Conservation (phyloP, 768 basidiomycete species). For the Boletus edulis region DNA sequence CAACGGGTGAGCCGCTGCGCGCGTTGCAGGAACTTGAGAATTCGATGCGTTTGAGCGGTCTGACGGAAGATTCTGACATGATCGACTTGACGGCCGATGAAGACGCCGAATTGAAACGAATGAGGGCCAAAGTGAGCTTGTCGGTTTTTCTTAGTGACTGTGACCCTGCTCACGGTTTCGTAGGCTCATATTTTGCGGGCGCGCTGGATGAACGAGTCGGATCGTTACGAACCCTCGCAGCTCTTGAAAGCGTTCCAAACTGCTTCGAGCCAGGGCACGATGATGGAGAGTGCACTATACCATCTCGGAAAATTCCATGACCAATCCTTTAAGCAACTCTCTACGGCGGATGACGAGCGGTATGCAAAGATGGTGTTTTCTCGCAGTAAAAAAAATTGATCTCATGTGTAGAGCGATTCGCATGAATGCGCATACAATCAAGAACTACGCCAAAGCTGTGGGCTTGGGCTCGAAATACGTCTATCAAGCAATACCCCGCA, state of each 20-base stretch:
- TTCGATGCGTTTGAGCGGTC: constrained; percentile 53
- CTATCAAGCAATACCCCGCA: constrained; percentile 91
- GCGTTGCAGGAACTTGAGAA: constrained; percentile 87
- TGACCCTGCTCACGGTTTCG: not conserved
- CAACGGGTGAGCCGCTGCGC: constrained; percentile 74
- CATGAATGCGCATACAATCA: constrained; percentile 66
- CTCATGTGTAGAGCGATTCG: constrained; percentile 46
- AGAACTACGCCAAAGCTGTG: constrained; percentile 68
- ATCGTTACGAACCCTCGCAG: constrained; percentile 65
- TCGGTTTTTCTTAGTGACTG: not conserved
- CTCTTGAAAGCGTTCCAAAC: constrained; percentile 59
- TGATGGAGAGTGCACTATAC: constrained; percentile 83
- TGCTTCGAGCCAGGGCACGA: constrained; percentile 48
- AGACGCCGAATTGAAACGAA: constrained; percentile 44
- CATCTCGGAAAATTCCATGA: constrained; percentile 90
- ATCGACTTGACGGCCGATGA: constrained; percentile 57
- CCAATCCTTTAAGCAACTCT: constrained; percentile 60
- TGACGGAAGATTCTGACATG: constrained; percentile 44
- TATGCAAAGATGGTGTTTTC: constrained; percentile 17
- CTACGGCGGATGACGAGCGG: constrained; percentile 53
- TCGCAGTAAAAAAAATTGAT: not conserved
- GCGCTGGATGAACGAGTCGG: constrained; percentile 91
- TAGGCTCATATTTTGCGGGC: constrained; percentile 81
- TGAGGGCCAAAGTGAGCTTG: constrained; percentile 72
- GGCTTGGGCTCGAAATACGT: constrained; percentile 89